phyloP scores from a whole-genome alignment of 208 protist species.

The Lotmaria passim region DNA sequence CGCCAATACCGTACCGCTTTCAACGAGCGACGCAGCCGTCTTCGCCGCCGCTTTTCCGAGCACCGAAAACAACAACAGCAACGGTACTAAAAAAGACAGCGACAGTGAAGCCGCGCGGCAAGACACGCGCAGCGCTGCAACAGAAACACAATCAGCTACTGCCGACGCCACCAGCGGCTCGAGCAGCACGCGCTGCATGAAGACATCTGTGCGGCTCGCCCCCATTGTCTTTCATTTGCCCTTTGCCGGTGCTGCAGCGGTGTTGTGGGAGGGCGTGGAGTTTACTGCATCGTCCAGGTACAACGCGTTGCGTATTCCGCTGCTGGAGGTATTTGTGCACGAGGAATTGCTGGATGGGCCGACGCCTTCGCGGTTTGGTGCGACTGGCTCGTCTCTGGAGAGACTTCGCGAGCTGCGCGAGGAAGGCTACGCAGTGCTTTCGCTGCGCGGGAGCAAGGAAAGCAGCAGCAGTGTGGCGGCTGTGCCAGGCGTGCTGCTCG shows the following conservation, averaged over 20 bases:
- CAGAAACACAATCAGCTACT: neutral
- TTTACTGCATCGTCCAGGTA: slow-evolving; percentile 26
- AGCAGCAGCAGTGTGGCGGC: neutral
- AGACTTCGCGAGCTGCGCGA: slow-evolving; percentile 16
- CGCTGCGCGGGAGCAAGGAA: slow-evolving; percentile 13
- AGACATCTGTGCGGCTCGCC: slow-evolving; percentile 36
- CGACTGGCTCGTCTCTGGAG: slow-evolving; percentile 5
- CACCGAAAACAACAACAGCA: neutral
- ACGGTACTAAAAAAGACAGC: neutral
- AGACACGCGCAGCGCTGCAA: too few species aligned
- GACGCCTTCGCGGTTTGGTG: neutral
- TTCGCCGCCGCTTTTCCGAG: neutral
- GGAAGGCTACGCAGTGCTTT: slow-evolving; percentile 22
- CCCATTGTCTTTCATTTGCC: slow-evolving; percentile 46
- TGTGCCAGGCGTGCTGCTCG: slow-evolving; percentile 22
- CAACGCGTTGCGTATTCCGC: slow-evolving; percentile 26
- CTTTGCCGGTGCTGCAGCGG: slow-evolving; percentile 38
- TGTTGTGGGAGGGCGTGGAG: slow-evolving; percentile 52
- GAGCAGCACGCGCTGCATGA: slow-evolving; percentile 23
- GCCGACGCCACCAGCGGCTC: neutral
- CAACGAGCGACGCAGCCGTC: neutral
- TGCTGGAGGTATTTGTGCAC: slow-evolving; percentile 32
- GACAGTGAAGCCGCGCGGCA: too few species aligned
- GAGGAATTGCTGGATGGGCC: slow-evolving; percentile 17
- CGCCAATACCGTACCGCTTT: slow-evolving; percentile 34